Conservation (phyloP, 345 rosid genomes). For the Aquilaria sinensis region DNA sequence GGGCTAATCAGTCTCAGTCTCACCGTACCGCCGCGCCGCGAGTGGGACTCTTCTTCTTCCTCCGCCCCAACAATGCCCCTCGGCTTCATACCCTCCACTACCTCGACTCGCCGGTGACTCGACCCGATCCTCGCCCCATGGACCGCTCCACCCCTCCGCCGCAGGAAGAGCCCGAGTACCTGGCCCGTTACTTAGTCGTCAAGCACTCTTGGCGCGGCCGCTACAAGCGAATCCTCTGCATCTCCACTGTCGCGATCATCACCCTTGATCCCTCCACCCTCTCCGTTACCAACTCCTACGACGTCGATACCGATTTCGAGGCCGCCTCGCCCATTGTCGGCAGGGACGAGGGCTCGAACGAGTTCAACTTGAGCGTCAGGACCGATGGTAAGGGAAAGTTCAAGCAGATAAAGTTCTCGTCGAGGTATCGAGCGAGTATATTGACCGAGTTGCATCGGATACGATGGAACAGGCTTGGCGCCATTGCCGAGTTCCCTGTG, state of each 20-base stretch:
- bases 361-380: slow-evolving; percentile 76
- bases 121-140: slow-evolving; percentile 36
- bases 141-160: slow-evolving; percentile 30
- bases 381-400: slow-evolving; percentile 91
- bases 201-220: slow-evolving; percentile 99
- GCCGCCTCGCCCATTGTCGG: slow-evolving; percentile 63
- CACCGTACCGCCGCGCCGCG: slow-evolving; percentile 49
- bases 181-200: slow-evolving; percentile 74
- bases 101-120: slow-evolving; percentile 35
- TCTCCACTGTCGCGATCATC: slow-evolving; percentile 52
- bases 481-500: slow-evolving; percentile 79
- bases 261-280: slow-evolving; percentile 86
- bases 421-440: slow-evolving; percentile 66
- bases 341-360: slow-evolving; percentile 64
- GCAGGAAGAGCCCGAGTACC: slow-evolving; percentile 87
- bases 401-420: slow-evolving; percentile 76
- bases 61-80: slow-evolving; percentile 61
- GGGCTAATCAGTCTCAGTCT: slow-evolving; percentile 88
- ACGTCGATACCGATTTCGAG: slow-evolving; percentile 61
- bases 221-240: slow-evolving; percentile 86
- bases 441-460: slow-evolving; percentile 78
- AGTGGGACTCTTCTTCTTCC: slow-evolving; percentile 62
- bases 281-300: slow-evolving; percentile 72
- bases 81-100: slow-evolving; percentile 58
- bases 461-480: slow-evolving; percentile 54